Base-by-base conservation (phyloP, 345 rosid genomes). In the Erysimum cheiranthoides region DNA sequence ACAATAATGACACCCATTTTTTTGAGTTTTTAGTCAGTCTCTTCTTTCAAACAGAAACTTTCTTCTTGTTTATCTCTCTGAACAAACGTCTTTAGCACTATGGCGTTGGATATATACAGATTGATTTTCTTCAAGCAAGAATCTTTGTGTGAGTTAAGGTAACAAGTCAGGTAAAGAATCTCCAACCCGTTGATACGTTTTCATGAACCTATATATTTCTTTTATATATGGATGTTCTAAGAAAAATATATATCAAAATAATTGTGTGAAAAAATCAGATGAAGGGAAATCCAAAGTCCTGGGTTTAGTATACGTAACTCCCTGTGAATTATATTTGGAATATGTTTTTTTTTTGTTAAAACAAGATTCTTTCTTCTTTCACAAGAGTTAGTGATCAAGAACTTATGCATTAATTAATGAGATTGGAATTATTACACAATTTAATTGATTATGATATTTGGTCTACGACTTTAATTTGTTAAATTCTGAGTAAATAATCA, bases 1-100 rank as follows among this genome's bases (percentile, higher is more conserved):
- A 60, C 84, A 45, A 82, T 70, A 14, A 88, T 67, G 43, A 84
- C 78, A 31, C 95, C 93, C 97, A 91, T 90, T 66, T 89, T 66
- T n/a, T 32, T 6, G 0, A 59, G 17, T 30, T 3, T 17, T 49
- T 45, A 30, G 16, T 47, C 31, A 1, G 27, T 50, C 21, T 51
- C 49, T 46, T 70, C 28, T 56, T 56, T 61, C 21, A 40, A 47
- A 0, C 25, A 16, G 32, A 70, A 57, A 68, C 17, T 32, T 61
- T 74, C n/a, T 30, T 58, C 28, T 60, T 38, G 59, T 43, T 49
- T 31, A 62, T 57, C 68, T 71, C 73, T 72, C n/a, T 72, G 73
- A 78, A 60, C 74, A 78, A 78, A 78, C 81, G 73, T 78, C 78
- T 78, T 73, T 31, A 78, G 81, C 51, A 78, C 70, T 66, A 18